Conservation (phyloP, 2,329 filamentous ascomycete genomes). For the Stemphylium lycopersici region DNA sequence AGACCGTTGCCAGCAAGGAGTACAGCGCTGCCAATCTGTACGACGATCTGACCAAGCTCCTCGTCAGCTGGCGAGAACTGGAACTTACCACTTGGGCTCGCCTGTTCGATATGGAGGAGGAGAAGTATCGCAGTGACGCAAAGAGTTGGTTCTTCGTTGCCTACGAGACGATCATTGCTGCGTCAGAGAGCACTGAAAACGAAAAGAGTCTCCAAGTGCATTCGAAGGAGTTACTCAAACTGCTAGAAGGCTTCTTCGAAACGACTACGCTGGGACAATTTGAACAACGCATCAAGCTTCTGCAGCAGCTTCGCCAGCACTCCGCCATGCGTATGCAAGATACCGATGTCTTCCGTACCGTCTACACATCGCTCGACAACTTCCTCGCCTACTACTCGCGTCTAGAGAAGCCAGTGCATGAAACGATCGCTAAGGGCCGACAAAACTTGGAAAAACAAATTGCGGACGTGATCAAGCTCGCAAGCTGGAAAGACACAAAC, state of each 20-base stretch:
- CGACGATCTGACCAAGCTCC: conserved; percentile 76
- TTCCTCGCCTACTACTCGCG: conserved; percentile 77
- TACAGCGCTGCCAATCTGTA: conserved; percentile 74
- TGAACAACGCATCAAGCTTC: conserved; percentile 70
- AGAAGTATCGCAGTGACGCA: conserved; percentile 77
- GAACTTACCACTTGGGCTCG: conserved; percentile 92
- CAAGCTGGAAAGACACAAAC: conserved; percentile 98
- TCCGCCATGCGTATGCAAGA: conserved; percentile 66
- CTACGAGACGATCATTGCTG: conserved; percentile 85
- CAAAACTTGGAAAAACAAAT: conserved; percentile 84
- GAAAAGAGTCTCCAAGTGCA: conserved; percentile 67
- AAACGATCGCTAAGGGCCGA: conserved; percentile 71
- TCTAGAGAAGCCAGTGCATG: conserved; percentile 70
- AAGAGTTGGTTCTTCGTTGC: conserved; percentile 96
- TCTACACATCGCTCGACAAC: conserved; percentile 72
- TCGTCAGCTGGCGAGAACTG: conserved; percentile 87
- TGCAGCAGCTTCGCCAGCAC: conserved; percentile 68
- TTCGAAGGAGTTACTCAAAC: conserved; percentile 71
- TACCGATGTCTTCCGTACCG: conserved; percentile 54
- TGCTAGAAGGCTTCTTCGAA: conserved; percentile 78
- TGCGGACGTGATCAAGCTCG: conserved; percentile 88
- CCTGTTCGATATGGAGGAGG: conserved; percentile 81
- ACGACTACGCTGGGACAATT: conserved; percentile 84
- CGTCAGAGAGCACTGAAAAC: conserved; percentile 68
- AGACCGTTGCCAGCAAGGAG: conserved; percentile 84